phyloP scores from a whole-genome alignment of 2,329 filamentous ascomycete species.

The Chrysoporthe cubensis region DNA sequence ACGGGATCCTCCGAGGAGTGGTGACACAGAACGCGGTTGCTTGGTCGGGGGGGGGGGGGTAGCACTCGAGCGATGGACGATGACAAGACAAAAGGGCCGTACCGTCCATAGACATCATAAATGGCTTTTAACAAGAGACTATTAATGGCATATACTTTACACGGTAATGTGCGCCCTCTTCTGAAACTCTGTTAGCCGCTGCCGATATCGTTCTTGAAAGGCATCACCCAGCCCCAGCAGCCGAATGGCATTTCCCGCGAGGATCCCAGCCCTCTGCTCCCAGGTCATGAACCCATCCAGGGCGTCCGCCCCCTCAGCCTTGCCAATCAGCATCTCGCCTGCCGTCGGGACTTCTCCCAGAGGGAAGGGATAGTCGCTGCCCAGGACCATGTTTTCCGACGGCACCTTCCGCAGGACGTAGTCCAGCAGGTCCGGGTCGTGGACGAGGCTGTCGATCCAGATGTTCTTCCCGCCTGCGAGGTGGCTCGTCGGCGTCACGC shows the following conservation, averaged over 20 bases:
- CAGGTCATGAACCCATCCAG: constrained; percentile 37
- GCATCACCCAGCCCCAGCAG: constrained; percentile 36
- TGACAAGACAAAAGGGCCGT: too few species aligned
- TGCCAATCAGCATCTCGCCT: constrained; percentile 38
- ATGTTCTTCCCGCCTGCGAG: constrained; percentile 36
- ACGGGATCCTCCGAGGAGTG: too few species aligned
- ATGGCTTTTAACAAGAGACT: too few species aligned
- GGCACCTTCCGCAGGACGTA: constrained; percentile 41
- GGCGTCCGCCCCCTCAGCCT: constrained; percentile 28
- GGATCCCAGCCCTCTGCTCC: constrained; percentile 38
- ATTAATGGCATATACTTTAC: not conserved
- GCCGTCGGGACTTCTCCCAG: constrained; percentile 41
- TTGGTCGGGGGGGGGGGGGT: too few species aligned
- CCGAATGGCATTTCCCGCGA: constrained; percentile 40
- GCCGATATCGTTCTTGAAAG: constrained; percentile 35
- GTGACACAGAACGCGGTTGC: too few species aligned
- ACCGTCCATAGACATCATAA: too few species aligned
- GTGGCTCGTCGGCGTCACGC: constrained; percentile 38
- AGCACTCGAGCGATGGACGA: too few species aligned
- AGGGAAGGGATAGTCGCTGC: constrained; percentile 43
- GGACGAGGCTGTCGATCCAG: constrained; percentile 41
- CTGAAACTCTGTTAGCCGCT: constrained; percentile 32
- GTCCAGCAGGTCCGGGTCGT: constrained; percentile 41
- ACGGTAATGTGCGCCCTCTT: constrained; percentile 7
- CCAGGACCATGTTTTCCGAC: constrained; percentile 37